These are phyloP conservation scores for Aspergillus ochraceus DNA, from an alignment of 2,329 filamentous ascomycete genomes.

Conservation along the genomic window DNA sequence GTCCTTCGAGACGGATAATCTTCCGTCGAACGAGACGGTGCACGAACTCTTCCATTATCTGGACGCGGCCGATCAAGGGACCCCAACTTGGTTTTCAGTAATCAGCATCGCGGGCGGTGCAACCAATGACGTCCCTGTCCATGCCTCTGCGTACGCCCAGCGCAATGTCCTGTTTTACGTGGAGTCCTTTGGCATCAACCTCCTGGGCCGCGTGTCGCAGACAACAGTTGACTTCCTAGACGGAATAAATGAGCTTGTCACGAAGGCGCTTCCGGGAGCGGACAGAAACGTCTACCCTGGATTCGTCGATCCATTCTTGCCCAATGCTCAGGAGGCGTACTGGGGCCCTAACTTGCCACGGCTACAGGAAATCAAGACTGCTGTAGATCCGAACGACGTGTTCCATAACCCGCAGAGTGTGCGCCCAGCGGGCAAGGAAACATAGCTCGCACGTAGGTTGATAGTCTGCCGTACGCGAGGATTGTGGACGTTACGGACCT, in stretches of 20 bases:
- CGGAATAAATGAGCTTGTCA: conserved; percentile 21
- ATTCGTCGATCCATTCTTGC: conserved; percentile 57
- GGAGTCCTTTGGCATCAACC: conserved; percentile 59
- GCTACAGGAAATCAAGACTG: conserved; percentile 51
- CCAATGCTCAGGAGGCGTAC: conserved; percentile 50
- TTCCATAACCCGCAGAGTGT: conserved; percentile 60
- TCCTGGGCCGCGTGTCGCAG: conserved; percentile 44
- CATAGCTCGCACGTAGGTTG: no score
- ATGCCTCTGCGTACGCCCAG: conserved; percentile 62
- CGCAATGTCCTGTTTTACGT: conserved; percentile 64
- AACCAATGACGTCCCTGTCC: conserved; percentile 53
- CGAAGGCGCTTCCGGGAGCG: no score
- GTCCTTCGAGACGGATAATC: conserved; percentile 51
- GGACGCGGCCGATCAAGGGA: conserved; percentile 50
- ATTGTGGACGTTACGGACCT: no score
- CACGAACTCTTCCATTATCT: conserved; percentile 57
- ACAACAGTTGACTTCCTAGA: conserved; percentile 52
- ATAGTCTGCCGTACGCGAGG: no score
- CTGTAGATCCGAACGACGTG: conserved; percentile 53
- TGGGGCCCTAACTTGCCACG: conserved; percentile 54
- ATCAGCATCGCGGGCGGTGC: conserved; percentile 64
- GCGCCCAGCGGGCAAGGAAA: not conserved
- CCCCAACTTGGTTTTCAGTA: conserved; percentile 59
- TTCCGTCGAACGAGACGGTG: conserved; percentile 49
- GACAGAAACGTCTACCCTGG: conserved; percentile 32